These are phyloP conservation scores for Macrotyloma uniflorum DNA, from an alignment of 306 rosid genomes.

Conservation along the genomic window DNA sequence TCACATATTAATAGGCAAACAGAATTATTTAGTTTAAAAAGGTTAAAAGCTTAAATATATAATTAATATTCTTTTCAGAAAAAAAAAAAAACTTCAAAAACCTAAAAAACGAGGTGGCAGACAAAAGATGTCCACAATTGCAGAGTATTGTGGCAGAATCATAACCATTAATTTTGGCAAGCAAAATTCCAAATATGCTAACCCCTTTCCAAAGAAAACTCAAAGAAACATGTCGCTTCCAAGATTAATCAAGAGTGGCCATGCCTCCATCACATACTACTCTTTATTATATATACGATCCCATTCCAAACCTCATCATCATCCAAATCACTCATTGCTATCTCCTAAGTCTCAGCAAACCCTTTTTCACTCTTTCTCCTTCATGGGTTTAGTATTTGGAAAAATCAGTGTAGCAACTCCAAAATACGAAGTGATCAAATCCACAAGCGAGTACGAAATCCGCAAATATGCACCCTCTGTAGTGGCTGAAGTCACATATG, in stretches of 20 bases:
- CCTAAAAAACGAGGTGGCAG: no score
- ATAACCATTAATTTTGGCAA: neutral
- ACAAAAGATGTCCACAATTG: no score
- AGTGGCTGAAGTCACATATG: constrained; percentile 75
- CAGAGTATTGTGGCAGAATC: neutral
- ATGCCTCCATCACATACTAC: neutral
- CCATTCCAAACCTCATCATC: neutral
- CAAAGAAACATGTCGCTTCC: neutral
- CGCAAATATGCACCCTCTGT: constrained; percentile 66
- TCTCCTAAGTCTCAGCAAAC: neutral
- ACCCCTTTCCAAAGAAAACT: constrained; percentile 41
- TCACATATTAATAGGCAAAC: no score
- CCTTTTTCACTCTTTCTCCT: neutral
- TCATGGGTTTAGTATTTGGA: constrained; percentile 89
- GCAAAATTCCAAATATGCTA: constrained; percentile 25
- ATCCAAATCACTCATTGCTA: neutral
- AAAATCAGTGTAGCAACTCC: constrained; percentile 71
- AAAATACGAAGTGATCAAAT: constrained; percentile 52
- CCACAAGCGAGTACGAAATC: constrained; percentile 70
- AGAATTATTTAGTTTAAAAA: no score
- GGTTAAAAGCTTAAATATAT: no score
- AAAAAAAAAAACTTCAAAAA: no score
- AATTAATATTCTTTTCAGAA: no score
- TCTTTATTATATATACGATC: constrained; percentile 6
- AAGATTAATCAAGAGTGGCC: neutral